Percentiles rank a stretch among this genome's conserved stretches.
These are phyloP conservation scores for Blastocystis sp. DNA, from an alignment of 352 stramenopile genomes.

Conservation along the genomic window DNA sequence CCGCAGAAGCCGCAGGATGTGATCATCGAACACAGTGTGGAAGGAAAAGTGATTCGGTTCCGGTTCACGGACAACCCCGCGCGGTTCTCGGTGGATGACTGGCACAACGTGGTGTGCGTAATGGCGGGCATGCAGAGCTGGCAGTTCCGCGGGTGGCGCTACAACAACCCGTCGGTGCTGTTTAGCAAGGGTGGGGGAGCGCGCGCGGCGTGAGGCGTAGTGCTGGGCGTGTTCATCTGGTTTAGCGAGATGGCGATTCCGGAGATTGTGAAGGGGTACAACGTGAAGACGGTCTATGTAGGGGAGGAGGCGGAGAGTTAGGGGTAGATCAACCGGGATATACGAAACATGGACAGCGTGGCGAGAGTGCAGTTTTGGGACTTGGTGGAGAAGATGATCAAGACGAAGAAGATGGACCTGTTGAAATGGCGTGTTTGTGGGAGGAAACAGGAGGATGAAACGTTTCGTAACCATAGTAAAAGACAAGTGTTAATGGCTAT, in stretches of 20 bases:
- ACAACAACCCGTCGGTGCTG: constrained; percentile 1
- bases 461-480: too few relatives aligned
- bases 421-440: constrained; percentile 60
- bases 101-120: constrained; percentile 48
- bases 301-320: neutral
- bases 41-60: constrained; percentile 30
- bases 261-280: constrained; percentile 15
- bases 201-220: neutral
- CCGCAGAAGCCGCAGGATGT: constrained; percentile 55
- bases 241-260: constrained; percentile 53
- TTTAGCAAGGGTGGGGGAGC: constrained; percentile 22
- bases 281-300: constrained; percentile 29
- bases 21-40: neutral
- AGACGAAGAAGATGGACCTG: constrained; percentile 44
- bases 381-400: constrained; percentile 55
- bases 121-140: constrained; percentile 36
- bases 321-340: constrained; percentile 56
- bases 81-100: neutral
- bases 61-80: constrained; percentile 58
- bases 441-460: neutral
- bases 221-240: constrained; percentile 61
- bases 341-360: constrained; percentile 55
- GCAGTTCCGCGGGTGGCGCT: constrained; percentile 55
- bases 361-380: constrained; percentile 58
- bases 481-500: too few relatives aligned